These are phyloP conservation scores for Crithidia expoeki DNA, from an alignment of 208 protist genomes.

Conservation along the genomic window DNA sequence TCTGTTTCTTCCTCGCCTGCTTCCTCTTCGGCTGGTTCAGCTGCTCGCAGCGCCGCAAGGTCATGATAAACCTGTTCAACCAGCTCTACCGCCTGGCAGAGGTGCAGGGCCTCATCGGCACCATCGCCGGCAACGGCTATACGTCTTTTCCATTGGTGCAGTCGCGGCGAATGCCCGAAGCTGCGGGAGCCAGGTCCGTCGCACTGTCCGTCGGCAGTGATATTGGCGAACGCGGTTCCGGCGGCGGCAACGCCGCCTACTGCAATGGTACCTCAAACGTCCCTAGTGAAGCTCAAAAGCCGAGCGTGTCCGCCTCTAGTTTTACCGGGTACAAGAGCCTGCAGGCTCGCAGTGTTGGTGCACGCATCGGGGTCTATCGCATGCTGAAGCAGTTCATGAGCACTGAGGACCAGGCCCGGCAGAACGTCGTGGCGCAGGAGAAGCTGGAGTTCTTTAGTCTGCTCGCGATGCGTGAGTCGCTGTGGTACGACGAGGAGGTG, in stretches of 20 bases:
- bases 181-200: background rate
- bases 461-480: conserved; percentile 2
- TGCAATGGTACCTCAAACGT: background rate
- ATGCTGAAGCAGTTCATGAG: conserved; percentile 18
- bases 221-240: background rate
- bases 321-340: background rate
- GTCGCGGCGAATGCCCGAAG: conserved; percentile 6
- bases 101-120: conserved; percentile 4
- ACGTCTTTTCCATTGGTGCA: conserved; percentile 10
- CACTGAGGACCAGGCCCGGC: conserved; percentile 15
- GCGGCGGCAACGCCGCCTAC: background rate
- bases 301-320: background rate
- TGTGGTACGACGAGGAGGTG: conserved; percentile 19
- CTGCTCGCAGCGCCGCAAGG: background rate
- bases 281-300: background rate
- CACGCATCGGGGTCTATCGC: conserved; percentile 10
- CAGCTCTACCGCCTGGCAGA: conserved; percentile 18
- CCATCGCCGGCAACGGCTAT: background rate
- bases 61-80: conserved; percentile 15
- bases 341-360: conserved; percentile 7
- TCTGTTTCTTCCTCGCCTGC: conserved; percentile 16
- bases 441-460: conserved; percentile 2
- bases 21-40: conserved; percentile 9
- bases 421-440: background rate
- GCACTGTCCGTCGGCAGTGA: background rate